Base-by-base conservation (phyloP, 371 early-diverging fungal genomes). In the Mortierella sp. region DNA sequence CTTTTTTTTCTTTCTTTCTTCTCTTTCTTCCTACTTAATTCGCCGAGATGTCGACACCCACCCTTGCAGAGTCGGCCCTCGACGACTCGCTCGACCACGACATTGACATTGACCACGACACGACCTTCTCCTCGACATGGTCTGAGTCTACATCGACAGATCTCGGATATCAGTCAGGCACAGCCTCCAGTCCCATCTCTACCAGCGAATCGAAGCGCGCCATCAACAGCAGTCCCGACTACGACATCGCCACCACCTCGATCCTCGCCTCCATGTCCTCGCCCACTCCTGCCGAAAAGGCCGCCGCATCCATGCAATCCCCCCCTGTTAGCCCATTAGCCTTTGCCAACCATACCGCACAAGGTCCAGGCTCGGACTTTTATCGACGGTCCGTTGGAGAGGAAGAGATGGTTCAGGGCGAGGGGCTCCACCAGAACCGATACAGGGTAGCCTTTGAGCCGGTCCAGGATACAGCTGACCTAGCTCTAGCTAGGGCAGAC, bases 291-390 rank as follows among this genome's bases (percentile, higher is more conserved):
- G 61, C 62, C 37, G 60, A 44, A 44, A 56, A 64, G 7, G 51
- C 74, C 26, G 60, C 66, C 16, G 67, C 62, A 21, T 46, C 60
- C 19, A 66, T 75, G 52, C 30, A 51, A 23, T 75, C 76, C 21
- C 75, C 75, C 19, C 76, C 76, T 7, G 52, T 67, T 50, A 75
- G 76, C 37, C 71, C 76, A 12, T 53, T 5, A 3, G 30, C 57
- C 4, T 6, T 30, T 11, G 30, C 26, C 2, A 11, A 29, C 15
- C 57, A 57, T 26, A 29, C 29, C n/a, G 63, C 26, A n/a, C 67
- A 37, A 9, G 37, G 9, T 9, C 9, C 37, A 5, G 9, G 9
- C 37, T 37, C 37, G 37, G 37, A 37, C 37, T 37, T 37, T 37
- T 37, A 37, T 37, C 37, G 37, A 37, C 37, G 37, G 37, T 37